These are phyloP conservation scores for Nasturtium officinale DNA, from an alignment of 345 rosid species.

Conservation along the genomic window DNA sequence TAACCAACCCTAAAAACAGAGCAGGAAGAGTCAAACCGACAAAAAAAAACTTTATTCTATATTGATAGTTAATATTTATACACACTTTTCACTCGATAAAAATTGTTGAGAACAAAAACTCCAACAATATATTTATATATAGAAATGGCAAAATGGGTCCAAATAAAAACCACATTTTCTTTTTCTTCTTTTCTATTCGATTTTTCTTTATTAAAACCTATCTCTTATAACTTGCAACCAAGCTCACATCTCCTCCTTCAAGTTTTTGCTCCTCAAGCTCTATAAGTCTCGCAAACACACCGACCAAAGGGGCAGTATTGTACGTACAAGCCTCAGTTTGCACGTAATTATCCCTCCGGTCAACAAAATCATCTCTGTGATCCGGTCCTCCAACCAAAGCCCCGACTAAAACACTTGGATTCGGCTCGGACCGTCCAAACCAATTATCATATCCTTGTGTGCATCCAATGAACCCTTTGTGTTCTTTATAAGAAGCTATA, in stretches of 20 bases:
- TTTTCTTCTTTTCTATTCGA: background rate
- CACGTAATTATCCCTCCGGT: constrained; percentile 55
- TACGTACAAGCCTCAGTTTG: constrained; percentile 63
- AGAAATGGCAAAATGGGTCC: constrained; percentile 13
- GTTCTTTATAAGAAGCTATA: constrained; percentile 66
- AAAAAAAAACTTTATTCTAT: background rate
- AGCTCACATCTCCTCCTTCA: constrained; percentile 34
- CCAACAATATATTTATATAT: constrained; percentile 21
- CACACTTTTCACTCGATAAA: constrained; percentile 34
- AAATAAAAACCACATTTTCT: constrained; percentile 24
- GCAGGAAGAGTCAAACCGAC: too few relatives aligned
- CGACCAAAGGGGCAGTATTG: constrained; percentile 65
- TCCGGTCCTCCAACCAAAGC: constrained; percentile 82
- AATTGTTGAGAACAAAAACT: constrained; percentile 19
- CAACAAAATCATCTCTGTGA: constrained; percentile 52
- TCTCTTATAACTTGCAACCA: constrained; percentile 59
- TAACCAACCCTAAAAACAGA: too few relatives aligned
- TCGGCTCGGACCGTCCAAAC: constrained; percentile 50
- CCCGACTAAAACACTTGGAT: constrained; percentile 67
- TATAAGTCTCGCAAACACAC: constrained; percentile 68
- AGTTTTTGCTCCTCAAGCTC: constrained; percentile 50
- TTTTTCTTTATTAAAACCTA: background rate
- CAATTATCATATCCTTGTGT: constrained; percentile 76
- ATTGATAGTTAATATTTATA: constrained; percentile 24
- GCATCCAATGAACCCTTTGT: constrained; percentile 90